Base-by-base conservation (phyloP, 768 basidiomycete species). In the Suillus cothurnatus region DNA sequence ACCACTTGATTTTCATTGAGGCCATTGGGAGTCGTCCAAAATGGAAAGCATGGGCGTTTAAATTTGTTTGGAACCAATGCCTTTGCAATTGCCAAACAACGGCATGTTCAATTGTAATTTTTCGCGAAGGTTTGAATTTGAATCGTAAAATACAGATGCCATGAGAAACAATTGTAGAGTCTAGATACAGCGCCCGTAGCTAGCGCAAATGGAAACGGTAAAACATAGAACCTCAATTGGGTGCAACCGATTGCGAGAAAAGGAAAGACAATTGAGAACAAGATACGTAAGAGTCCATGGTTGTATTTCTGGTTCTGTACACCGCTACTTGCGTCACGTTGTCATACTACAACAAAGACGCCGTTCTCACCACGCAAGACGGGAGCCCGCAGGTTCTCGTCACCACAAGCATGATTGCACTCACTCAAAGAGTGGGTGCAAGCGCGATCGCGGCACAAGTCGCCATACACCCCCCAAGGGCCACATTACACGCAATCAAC, bases 371-470 rank as follows among this genome's bases (percentile, higher is more conserved):
- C 39, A n/a, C 15, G 23, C 39, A 41, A 36, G 12, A 41, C 28
- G 39, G 3, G 50, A 50, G 26, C n/a, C 3, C 21, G n/a, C 9
- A 8, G 7, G 7, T 36, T n/a, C 38, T 19, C 11, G 17, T 28
- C 19, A 26, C 26, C 58, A 11, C 23, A 41, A 31, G 41, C 58
- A 31, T 19, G 58, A 21, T 28, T 1, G 3, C 19, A 59, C 26
- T 4, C 43, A 19, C 32, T 75, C 63, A 77, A 17, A 67, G 76
- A n/a, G 34, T 71, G 4, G 74, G 76, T 2, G 71, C 67, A 38
- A 74, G 66, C 1, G 69, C 70, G 0, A 41, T 38, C 9, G 26
- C 21, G 1, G 73, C 74, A 14, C 74, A 75, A 2, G 72, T 58
- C 0, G 61, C 69, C 74, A 73, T 76, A 41, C 74, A 75, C 0